Conservation (phyloP, 768 basidiomycete genomes). For the Xerocomellus chrysenteron region DNA sequence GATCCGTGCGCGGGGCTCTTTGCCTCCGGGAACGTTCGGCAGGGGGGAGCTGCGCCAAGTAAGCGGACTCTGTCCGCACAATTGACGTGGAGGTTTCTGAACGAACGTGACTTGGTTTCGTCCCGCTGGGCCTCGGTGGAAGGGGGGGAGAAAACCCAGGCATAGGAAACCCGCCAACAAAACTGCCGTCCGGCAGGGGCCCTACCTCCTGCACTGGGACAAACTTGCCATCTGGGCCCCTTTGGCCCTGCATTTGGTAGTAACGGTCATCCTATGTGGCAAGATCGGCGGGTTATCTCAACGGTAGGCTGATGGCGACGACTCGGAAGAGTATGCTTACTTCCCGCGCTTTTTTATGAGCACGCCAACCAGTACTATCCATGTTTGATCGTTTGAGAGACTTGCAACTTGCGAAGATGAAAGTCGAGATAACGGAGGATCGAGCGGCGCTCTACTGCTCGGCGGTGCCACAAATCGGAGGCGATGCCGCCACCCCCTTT, state of each 20-base stretch:
- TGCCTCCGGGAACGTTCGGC: constrained; percentile 64
- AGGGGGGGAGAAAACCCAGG: constrained; percentile 41
- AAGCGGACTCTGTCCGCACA: constrained; percentile 20
- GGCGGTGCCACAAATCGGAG: neutral
- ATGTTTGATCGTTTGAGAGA: constrained; percentile 35
- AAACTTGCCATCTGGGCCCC: constrained; percentile 50
- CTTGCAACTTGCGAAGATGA: neutral
- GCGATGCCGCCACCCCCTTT: neutral
- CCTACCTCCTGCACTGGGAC: constrained; percentile 55
- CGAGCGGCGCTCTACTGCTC: too few relatives aligned
- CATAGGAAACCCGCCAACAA: constrained; percentile 55
- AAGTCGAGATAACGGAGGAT: neutral
- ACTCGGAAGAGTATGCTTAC: constrained; percentile 30
- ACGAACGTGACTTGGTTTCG: constrained; percentile 30
- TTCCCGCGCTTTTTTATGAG: constrained; percentile 59
- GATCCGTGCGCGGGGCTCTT: constrained; percentile 66
- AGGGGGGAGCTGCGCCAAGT: constrained; percentile 53
- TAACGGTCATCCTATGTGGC: constrained; percentile 32
- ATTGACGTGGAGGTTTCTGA: constrained; percentile 3
- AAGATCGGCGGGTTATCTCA: constrained; percentile 8
- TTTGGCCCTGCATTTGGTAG: constrained; percentile 28
- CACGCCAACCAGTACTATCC: constrained; percentile 80
- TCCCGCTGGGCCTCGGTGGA: constrained; percentile 38
- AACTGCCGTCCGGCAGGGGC: constrained; percentile 57
- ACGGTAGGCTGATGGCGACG: neutral